These are phyloP conservation scores for Candida ulmi DNA, from an alignment of 805 yeast genomes.

Conservation along the genomic window DNA sequence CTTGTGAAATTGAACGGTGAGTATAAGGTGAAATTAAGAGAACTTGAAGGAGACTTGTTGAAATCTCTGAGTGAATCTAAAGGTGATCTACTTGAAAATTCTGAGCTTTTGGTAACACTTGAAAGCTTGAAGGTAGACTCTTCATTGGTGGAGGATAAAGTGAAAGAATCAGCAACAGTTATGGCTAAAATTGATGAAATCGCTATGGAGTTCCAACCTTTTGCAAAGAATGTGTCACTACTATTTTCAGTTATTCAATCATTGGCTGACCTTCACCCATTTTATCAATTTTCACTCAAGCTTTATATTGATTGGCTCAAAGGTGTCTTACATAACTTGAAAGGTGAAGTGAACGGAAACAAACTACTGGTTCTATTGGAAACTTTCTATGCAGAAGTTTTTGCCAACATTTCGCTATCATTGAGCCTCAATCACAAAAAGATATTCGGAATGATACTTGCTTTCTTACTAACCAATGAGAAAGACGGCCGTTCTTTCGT, in stretches of 20 bases:
- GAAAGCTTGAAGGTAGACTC: conserved; percentile 66
- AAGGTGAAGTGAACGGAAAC: not conserved
- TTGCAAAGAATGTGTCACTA: conserved; percentile 51
- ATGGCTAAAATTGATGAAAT: conserved; percentile 48
- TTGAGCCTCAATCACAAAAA: conserved; percentile 29
- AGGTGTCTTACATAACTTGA: conserved; percentile 19
- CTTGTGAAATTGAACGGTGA: conserved; percentile 52
- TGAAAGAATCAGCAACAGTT: conserved; percentile 48
- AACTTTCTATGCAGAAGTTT: conserved; percentile 42
- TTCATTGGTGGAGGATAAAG: conserved; percentile 42
- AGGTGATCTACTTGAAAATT: conserved; percentile 66
- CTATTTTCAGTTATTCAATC: conserved; percentile 43
- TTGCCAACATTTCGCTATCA: conserved; percentile 36
- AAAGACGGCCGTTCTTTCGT: conserved; percentile 13
- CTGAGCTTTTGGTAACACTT: conserved; percentile 49
- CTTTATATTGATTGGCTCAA: conserved; percentile 33
- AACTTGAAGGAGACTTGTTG: conserved; percentile 56
- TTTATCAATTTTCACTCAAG: conserved; percentile 56
- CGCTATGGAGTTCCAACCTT: conserved; percentile 40
- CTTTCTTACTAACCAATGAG: conserved; percentile 20
- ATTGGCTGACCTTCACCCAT: conserved; percentile 36
- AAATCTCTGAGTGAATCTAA: conserved; percentile 48
- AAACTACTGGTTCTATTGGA: conserved; percentile 29
- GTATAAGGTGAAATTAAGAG: conserved; percentile 46
- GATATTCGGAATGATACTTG: conserved; percentile 35